These are phyloP conservation scores for Rosa chinensis DNA, from an alignment of 306 rosid genomes.

Conservation along the genomic window DNA sequence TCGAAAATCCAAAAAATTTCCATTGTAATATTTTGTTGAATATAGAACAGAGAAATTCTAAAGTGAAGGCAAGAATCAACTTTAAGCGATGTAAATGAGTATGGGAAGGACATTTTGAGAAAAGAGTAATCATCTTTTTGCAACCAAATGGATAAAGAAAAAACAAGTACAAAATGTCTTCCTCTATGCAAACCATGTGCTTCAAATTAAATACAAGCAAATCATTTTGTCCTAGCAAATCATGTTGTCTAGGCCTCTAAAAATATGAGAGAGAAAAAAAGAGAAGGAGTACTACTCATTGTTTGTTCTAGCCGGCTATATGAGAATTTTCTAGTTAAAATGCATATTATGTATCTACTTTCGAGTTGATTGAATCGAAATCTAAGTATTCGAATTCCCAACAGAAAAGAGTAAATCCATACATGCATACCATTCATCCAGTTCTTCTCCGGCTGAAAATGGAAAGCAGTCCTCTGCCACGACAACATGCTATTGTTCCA, in stretches of 20 bases:
- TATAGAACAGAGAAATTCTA: no score
- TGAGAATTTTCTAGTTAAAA: neutral
- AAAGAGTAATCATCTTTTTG: neutral
- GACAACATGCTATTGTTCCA: slow-evolving; percentile 79
- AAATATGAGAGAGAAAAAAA: neutral
- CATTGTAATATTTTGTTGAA: no score
- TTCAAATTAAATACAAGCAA: neutral
- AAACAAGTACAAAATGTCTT: neutral
- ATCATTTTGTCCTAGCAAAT: neutral
- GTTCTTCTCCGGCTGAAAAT: slow-evolving; percentile 85
- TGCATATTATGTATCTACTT: neutral
- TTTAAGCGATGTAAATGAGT: neutral
- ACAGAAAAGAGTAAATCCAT: neutral
- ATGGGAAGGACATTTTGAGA: neutral
- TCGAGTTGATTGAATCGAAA: neutral
- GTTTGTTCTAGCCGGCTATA: neutral
- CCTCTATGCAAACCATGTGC: neutral
- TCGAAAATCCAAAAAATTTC: neutral
- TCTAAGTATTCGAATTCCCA: neutral
- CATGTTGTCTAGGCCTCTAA: neutral
- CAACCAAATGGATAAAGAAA: neutral
- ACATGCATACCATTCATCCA: slow-evolving; percentile 91
- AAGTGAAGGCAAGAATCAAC: no score
- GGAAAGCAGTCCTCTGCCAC: slow-evolving; percentile 90
- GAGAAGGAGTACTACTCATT: neutral